Conservation (phyloP, 1,284 basidiomycete species). For the Agroathelia rolfsii region DNA sequence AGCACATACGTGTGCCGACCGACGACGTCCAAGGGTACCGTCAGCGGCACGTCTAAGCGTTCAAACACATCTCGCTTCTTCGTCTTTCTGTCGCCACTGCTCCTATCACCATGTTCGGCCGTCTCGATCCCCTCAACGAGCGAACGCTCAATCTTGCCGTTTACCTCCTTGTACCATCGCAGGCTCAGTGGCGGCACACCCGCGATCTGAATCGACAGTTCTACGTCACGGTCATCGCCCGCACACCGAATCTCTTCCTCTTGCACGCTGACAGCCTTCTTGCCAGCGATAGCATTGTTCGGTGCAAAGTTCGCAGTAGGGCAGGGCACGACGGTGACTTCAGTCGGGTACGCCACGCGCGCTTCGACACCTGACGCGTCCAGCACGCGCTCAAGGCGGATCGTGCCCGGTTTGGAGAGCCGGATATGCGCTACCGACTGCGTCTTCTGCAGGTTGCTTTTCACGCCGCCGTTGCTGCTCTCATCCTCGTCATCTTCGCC, state of each 20-base stretch:
- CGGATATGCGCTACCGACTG: slow-evolving; percentile 68
- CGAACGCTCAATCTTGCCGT: slow-evolving; percentile 55
- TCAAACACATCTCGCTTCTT: slow-evolving; percentile 32
- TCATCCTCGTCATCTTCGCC: slow-evolving; percentile 44
- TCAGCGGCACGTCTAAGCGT: slow-evolving; percentile 57
- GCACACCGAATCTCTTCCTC: slow-evolving; percentile 56
- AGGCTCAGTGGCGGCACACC: slow-evolving; percentile 77
- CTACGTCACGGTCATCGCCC: slow-evolving; percentile 54
- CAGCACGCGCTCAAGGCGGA: slow-evolving; percentile 64
- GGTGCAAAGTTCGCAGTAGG: slow-evolving; percentile 63
- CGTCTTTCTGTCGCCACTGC: slow-evolving; percentile 16
- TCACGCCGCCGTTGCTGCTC: slow-evolving; percentile 20
- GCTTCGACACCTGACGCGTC: slow-evolving; percentile 62
- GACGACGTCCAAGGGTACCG: slow-evolving; percentile 46
- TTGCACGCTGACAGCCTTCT: too few species aligned
- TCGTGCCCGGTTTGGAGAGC: slow-evolving; percentile 57
- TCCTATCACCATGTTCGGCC: slow-evolving; percentile 18
- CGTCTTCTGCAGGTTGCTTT: slow-evolving; percentile 48
- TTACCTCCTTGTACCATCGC: slow-evolving; percentile 62
- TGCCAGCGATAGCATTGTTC: slow-evolving; percentile 26
- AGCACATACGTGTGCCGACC: slow-evolving; percentile 63
- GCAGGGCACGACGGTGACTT: slow-evolving; percentile 74
- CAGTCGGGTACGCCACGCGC: slow-evolving; percentile 54
- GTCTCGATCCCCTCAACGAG: slow-evolving; percentile 79
- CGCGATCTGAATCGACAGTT: slow-evolving; percentile 58